phyloP scores from a whole-genome alignment of 352 stramenopile species.

The Globisporangium uncinulatum region DNA sequence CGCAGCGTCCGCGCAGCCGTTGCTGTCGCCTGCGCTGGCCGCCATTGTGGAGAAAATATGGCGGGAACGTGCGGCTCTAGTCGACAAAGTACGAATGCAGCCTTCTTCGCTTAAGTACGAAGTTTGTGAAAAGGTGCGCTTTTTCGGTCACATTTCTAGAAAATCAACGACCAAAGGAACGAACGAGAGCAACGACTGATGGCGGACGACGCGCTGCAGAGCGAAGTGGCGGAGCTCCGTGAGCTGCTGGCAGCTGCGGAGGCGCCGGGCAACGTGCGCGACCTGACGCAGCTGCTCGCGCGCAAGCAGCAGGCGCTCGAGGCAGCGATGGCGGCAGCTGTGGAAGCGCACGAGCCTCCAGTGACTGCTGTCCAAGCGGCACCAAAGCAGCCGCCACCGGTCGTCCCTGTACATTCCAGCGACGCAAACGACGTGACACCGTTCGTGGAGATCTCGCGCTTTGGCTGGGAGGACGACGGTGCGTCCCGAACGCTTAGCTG shows the following conservation, averaged over 20 bases:
- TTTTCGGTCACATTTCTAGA: neutral
- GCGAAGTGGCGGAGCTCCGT: conserved; percentile 68
- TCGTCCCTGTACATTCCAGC: conserved; percentile 9
- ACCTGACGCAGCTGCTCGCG: conserved; percentile 52
- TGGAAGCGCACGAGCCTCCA: conserved; percentile 14
- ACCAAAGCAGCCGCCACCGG: neutral
- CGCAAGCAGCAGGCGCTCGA: conserved; percentile 54
- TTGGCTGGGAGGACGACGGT: conserved; percentile 85
- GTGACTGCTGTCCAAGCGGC: conserved; percentile 1
- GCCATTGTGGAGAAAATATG: too few species aligned
- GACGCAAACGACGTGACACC: conserved; percentile 33
- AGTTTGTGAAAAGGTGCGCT: too few species aligned
- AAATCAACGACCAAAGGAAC: neutral
- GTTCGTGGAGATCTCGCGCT: conserved; percentile 83
- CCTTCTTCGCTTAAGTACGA: too few species aligned
- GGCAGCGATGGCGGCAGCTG: conserved; percentile 1
- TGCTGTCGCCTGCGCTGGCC: too few species aligned
- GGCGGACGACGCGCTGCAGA: conserved; percentile 23
- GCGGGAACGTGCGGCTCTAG: too few species aligned
- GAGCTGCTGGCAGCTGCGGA: conserved; percentile 47
- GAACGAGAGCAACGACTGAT: conserved; percentile 5
- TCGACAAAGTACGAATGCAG: too few species aligned
- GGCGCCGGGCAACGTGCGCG: conserved; percentile 48
- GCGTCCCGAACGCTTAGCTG: neutral
- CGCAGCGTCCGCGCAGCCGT: too few species aligned